These are phyloP conservation scores for Mrakia blollopis DNA, from an alignment of 768 basidiomycete species.

Conservation along the genomic window DNA sequence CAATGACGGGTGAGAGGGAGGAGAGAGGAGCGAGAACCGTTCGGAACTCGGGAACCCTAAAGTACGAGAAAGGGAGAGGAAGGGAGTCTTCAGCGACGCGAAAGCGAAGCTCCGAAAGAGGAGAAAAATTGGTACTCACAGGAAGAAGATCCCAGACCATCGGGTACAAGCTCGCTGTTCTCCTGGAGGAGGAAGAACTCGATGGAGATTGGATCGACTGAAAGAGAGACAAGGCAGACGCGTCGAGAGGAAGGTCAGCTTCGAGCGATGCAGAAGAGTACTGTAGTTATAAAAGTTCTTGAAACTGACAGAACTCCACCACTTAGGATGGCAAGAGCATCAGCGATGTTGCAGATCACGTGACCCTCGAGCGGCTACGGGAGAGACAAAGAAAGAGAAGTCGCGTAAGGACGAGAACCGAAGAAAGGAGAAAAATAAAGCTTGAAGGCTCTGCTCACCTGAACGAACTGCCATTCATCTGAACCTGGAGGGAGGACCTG, in stretches of 20 bases:
- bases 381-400: not conserved
- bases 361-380: constrained; percentile 20
- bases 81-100: too few relatives aligned
- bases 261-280: not conserved
- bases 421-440: not conserved
- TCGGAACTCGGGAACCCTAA: constrained; percentile 4
- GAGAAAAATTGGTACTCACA: not conserved
- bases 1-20: not conserved
- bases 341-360: constrained; percentile 30
- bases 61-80: not conserved
- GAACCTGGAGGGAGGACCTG: constrained; percentile 30
- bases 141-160: constrained; percentile 30
- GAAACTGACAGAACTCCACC: constrained; percentile 29
- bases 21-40: constrained; percentile 20
- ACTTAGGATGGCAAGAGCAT: constrained; percentile 18
- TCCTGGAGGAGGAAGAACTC: constrained; percentile 28
- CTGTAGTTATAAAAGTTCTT: not conserved
- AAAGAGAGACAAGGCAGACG: not conserved
- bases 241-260: not conserved
- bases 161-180: constrained; percentile 17
- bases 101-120: not conserved
- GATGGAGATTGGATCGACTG: constrained; percentile 30
- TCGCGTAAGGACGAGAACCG: not conserved
- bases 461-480: constrained; percentile 29
- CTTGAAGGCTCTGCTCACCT: constrained; percentile 1